Base-by-base conservation (phyloP, 2,329 filamentous ascomycete species). In the Thelonectria rubi region DNA sequence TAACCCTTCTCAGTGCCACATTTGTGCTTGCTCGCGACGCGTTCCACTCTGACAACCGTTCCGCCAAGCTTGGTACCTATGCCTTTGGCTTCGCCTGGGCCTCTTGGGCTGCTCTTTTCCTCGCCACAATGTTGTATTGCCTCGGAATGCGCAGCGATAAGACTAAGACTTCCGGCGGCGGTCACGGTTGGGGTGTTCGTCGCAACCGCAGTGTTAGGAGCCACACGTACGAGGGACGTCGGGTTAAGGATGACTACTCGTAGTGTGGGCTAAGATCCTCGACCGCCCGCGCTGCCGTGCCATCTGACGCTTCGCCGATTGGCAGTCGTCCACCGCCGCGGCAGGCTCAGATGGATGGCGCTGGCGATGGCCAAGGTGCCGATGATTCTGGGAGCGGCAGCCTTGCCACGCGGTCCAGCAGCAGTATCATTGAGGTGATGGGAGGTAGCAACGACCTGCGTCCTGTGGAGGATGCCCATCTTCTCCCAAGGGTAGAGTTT, bases 71-170 rank as follows among this genome's bases (percentile, higher is more conserved):
- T 39, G 92, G 92, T 55, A 73, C 72, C 32, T 91, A 89, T 71
- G 89, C 88, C 18, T 92, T 92, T 72, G 92, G 86, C 46, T 94
- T 93, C 79, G 88, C 87, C 65, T 95, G 92, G 92, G 88, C 84
- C 15, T 85, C 90, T 1, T 87, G 88, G 77, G 86, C 85, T 10
- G 84, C 84, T 55, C 85, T 92, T 69, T 78, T 92, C 67, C 75
- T 94, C 66, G 84, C 90, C 15, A 86, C 84, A 4, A 67, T 92
- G 30, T 78, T 93, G 60, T 92, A 93, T 80, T 90, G 85, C 76
- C 56, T 88, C 32, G 87, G 87, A 54, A 84, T 86, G 26, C 80
- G 86, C 40, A 78, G 81, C 53, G 80, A 81, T 62, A 81, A 82
- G 65, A 74, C 75, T 26, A 68, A 66, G 55, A 59, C 68, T n/a